These are phyloP conservation scores for Blastobotrys arbuscula DNA, from an alignment of 1,139 yeast genomes.

Conservation along the genomic window DNA sequence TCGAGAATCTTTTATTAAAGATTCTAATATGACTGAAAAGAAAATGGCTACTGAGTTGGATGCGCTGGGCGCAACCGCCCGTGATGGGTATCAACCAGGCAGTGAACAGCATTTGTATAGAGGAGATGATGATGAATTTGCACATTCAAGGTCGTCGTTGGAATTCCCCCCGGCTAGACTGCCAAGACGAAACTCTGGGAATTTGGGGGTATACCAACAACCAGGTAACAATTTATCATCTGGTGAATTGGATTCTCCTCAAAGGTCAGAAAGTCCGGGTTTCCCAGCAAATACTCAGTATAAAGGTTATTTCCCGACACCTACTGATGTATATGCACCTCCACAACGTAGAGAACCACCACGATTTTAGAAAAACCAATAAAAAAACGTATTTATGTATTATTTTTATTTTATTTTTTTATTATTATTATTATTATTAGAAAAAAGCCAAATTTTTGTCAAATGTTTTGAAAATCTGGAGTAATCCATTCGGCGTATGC, in stretches of 20 bases:
- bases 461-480: neutral
- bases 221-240: neutral
- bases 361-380: conserved; percentile 8
- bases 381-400: neutral
- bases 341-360: conserved; percentile 11
- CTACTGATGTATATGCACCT: conserved; percentile 11
- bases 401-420: neutral
- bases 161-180: conserved; percentile 25
- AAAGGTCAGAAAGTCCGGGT: conserved; percentile 13
- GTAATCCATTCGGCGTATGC: neutral
- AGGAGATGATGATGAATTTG: conserved; percentile 5
- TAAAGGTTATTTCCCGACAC: conserved; percentile 15
- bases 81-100: conserved; percentile 39
- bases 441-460: neutral
- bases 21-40: conserved; percentile 39
- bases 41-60: conserved; percentile 59
- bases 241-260: conserved; percentile 11
- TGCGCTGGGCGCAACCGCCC: conserved; percentile 85
- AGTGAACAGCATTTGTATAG: conserved; percentile 5
- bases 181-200: conserved; percentile 16
- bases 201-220: conserved; percentile 4
- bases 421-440: neutral
- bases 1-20: conserved; percentile 78
- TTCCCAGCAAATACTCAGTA: conserved; percentile 13
- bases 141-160: conserved; percentile 6